Conservation (phyloP, 345 rosid species). For the Abelmoschus esculentus region DNA sequence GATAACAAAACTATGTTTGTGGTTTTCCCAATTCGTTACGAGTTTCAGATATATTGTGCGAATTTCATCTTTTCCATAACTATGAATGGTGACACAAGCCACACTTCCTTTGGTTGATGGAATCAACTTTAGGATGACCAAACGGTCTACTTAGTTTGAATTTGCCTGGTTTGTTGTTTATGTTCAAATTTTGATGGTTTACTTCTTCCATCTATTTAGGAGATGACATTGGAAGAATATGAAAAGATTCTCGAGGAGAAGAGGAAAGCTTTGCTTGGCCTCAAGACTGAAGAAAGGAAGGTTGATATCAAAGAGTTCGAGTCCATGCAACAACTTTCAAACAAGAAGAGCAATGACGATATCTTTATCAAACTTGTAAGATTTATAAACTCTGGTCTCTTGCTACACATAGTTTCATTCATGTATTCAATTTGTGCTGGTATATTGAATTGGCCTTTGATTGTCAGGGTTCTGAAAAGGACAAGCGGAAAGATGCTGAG, state of each 20-base stretch:
- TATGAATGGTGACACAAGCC: background rate
- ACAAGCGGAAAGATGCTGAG: constrained; percentile 94
- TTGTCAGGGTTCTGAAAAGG: constrained; percentile 77
- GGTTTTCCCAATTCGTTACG: no score
- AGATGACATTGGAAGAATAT: constrained; percentile 95
- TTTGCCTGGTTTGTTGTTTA: background rate
- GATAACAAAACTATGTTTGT: no score
- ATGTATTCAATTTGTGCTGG: background rate
- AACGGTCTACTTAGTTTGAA: background rate
- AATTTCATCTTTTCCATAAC: background rate
- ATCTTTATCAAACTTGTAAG: constrained; percentile 86
- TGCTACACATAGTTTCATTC: background rate
- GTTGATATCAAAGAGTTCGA: constrained; percentile 64
- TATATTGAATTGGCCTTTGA: constrained; percentile 4
- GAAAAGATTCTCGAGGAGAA: constrained; percentile 83
- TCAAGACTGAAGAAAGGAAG: constrained; percentile 72
- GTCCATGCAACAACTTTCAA: constrained; percentile 82
- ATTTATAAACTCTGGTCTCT: background rate
- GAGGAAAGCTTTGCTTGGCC: constrained; percentile 56
- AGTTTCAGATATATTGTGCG: background rate
- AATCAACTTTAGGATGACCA: background rate
- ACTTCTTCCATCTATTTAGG: constrained; percentile 26
- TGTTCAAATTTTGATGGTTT: background rate
- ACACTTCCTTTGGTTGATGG: background rate
- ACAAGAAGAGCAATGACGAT: no score